Percentiles rank a stretch among this genome's conserved stretches.
Evolutionary conservation across 495 filamentous ascomycete species (phyloP).

Genomic region (Aspergillus leporis): DNA sequence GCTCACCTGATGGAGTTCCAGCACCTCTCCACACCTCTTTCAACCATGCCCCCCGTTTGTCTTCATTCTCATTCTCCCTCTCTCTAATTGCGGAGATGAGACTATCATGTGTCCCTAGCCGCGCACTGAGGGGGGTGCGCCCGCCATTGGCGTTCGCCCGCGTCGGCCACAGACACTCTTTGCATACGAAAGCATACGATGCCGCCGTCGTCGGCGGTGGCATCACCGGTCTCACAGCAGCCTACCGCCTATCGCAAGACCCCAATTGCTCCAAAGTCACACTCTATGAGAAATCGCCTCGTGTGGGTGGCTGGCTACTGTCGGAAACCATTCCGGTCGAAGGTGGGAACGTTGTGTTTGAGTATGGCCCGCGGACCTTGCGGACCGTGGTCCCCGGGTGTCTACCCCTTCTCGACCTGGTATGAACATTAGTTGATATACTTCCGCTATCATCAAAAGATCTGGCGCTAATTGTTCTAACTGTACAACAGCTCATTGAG

Average conservation of each 20-base stretch:
- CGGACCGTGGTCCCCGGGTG: constrained; percentile 51
- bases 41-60: constrained; percentile 3
- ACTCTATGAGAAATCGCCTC: constrained; percentile 69
- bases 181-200: constrained; percentile 34
- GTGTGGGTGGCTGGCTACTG: constrained; percentile 82
- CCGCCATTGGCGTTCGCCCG: constrained; percentile 20
- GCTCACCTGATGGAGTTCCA: background rate
- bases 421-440: constrained; percentile 29
- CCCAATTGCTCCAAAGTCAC: constrained; percentile 65
- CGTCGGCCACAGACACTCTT: constrained; percentile 21
- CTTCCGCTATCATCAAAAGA: no score
- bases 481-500: constrained; percentile 54
- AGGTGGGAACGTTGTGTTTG: constrained; percentile 67
- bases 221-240: constrained; percentile 83
- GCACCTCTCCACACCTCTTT: background rate
- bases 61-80: constrained; percentile 9
- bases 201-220: constrained; percentile 84
- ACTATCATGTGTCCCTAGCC: constrained; percentile 24
- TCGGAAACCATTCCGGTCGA: constrained; percentile 65
- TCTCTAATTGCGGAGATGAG: constrained; percentile 33
- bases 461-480: background rate
- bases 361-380: constrained; percentile 82
- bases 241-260: constrained; percentile 67
- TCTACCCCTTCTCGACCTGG: constrained; percentile 56
- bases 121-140: constrained; percentile 19